phyloP scores from a whole-genome alignment of 225 moss, liverwort and hornwort species.

The Physcomitrellopsis africana region DNA sequence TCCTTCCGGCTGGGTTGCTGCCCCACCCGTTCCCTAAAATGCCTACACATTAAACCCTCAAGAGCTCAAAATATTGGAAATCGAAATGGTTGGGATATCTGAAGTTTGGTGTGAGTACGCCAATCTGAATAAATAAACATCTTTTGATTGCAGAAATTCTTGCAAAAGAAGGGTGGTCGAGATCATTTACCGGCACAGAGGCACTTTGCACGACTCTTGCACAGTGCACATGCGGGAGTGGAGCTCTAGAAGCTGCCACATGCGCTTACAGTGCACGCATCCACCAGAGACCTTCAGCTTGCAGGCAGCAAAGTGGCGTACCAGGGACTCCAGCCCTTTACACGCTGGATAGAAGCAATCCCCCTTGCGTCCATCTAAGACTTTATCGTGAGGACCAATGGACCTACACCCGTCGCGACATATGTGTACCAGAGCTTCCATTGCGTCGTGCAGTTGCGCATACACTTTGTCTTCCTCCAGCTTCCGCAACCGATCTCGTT shows the following conservation, averaged over 20 bases:
- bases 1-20: slow-evolving; percentile 57
- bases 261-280: slow-evolving; percentile 81
- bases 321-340: slow-evolving; percentile 73
- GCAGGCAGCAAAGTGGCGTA: slow-evolving; percentile 80
- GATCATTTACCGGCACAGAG: slow-evolving; percentile 59
- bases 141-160: no score
- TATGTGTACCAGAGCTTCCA: slow-evolving; percentile 84
- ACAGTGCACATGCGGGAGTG: slow-evolving; percentile 77
- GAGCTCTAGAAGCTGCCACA: slow-evolving; percentile 87
- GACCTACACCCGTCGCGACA: slow-evolving; percentile 79
- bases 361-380: slow-evolving; percentile 46
- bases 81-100: no score
- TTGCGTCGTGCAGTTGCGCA: slow-evolving; percentile 73
- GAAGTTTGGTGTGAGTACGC: no score
- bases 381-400: slow-evolving; percentile 70
- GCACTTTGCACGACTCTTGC: slow-evolving; percentile 69
- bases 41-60: slow-evolving; percentile 38
- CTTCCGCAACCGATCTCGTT: slow-evolving; percentile 54
- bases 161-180: no score
- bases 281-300: slow-evolving; percentile 74
- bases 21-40: slow-evolving; percentile 65
- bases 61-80: no score
- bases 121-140: no score
- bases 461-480: slow-evolving; percentile 72
- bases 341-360: slow-evolving; percentile 72